phyloP scores from a whole-genome alignment of 805 yeast species.

The Candida ficus region DNA sequence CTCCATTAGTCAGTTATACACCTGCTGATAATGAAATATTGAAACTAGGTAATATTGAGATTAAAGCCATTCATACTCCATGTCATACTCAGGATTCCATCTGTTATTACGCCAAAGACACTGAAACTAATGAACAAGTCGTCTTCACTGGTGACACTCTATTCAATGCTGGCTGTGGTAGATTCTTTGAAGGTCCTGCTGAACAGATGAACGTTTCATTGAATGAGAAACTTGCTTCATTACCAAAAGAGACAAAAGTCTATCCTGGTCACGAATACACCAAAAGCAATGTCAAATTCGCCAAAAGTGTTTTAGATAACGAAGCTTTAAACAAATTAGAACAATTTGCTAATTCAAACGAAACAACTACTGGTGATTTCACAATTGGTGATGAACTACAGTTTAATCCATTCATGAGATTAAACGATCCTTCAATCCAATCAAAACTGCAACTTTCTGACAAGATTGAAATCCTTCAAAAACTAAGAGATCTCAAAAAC shows the following conservation, averaged over 20 bases:
- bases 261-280: constrained; percentile 98
- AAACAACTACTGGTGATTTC: constrained; percentile 78
- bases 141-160: constrained; percentile 96
- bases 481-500: constrained; percentile 75
- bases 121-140: constrained; percentile 52
- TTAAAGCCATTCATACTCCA: constrained; percentile 89
- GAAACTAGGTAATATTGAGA: constrained; percentile 59
- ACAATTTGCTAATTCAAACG: constrained; percentile 46
- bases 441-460: constrained; percentile 49
- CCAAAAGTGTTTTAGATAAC: constrained; percentile 45
- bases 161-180: constrained; percentile 92
- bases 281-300: constrained; percentile 70
- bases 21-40: constrained; percentile 62
- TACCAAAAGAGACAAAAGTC: constrained; percentile 68
- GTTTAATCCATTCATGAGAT: constrained; percentile 88
- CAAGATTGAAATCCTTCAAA: constrained; percentile 59
- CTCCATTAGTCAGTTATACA: constrained; percentile 65
- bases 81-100: constrained; percentile 97
- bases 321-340: constrained; percentile 50
- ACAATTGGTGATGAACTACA: constrained; percentile 78
- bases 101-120: constrained; percentile 73
- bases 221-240: constrained; percentile 46
- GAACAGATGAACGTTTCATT: constrained; percentile 73
- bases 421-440: constrained; percentile 58
- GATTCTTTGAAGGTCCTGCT: constrained; percentile 91